Conservation (phyloP, 2,329 filamentous ascomycete species). For the Colletotrichum truncatum region DNA sequence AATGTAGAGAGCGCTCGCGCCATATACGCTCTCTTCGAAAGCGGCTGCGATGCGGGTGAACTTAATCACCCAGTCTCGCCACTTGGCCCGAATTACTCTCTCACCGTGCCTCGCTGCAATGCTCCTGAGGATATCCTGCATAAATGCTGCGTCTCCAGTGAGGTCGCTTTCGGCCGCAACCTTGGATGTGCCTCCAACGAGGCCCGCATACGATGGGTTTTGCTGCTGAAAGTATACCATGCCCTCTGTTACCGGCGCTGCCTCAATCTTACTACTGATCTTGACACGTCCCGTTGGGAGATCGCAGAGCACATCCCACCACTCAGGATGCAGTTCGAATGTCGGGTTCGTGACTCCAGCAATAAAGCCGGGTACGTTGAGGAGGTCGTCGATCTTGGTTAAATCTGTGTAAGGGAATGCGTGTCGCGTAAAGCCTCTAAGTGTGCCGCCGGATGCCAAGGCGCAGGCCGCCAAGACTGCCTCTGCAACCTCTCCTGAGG, state of each 20-base stretch:
- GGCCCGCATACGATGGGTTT: conserved; percentile 64
- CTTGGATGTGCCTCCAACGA: conserved; percentile 53
- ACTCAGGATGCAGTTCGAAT: conserved; percentile 93
- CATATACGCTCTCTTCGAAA: conserved; percentile 96
- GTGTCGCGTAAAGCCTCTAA: conserved; percentile 93
- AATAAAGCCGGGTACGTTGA: conserved; percentile 97
- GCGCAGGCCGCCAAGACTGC: conserved; percentile 98
- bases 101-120: conserved; percentile 90
- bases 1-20: conserved; percentile 88
- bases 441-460: conserved; percentile 88
- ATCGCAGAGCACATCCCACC: conserved; percentile 98
- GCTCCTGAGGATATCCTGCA: conserved; percentile 84
- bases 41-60: conserved; percentile 93
- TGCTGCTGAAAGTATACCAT: conserved; percentile 88
- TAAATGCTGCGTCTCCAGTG: conserved; percentile 89
- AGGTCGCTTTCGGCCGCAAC: conserved; percentile 64
- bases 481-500: conserved; percentile 95
- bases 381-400: conserved; percentile 94
- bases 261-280: conserved; percentile 89
- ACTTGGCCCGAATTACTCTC: conserved; percentile 89
- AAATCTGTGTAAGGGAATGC: conserved; percentile 98
- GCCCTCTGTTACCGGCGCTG: conserved; percentile 83
- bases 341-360: conserved; percentile 97
- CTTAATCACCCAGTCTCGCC: conserved; percentile 92
- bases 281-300: conserved; percentile 91